Evolutionary conservation across 306 rosid genomes (phyloP).

Genomic region (Sechiopsis laciniata): DNA sequence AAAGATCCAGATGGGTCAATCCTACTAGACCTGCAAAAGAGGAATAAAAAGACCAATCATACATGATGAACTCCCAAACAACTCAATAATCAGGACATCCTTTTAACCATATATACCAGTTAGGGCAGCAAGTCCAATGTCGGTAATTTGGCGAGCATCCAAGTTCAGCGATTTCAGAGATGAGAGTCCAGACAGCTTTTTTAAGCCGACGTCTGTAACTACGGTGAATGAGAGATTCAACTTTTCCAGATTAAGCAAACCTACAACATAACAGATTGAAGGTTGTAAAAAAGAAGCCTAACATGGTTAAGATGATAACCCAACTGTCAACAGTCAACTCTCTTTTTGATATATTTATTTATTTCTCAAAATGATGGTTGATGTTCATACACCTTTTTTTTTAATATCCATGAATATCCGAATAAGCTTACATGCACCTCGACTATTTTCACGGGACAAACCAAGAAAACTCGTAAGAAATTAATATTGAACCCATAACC

Average conservation of each 20-base stretch:
- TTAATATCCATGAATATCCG: too few relatives aligned
- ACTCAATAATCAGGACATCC: slow-evolving; percentile 10
- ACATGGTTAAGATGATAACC: background rate
- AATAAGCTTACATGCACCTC: too few relatives aligned
- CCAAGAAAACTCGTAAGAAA: too few relatives aligned
- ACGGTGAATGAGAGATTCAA: slow-evolving; percentile 79
- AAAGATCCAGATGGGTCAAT: slow-evolving; percentile 83
- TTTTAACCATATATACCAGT: slow-evolving; percentile 45
- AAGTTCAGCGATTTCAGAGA: slow-evolving; percentile 91
- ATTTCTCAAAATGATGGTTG: background rate
- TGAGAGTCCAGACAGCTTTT: slow-evolving; percentile 63
- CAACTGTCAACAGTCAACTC: background rate
- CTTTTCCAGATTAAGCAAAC: slow-evolving; percentile 70
- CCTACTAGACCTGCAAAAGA: slow-evolving; percentile 66
- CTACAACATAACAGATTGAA: slow-evolving; percentile 38
- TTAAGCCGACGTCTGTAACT: slow-evolving; percentile 60
- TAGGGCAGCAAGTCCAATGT: slow-evolving; percentile 69
- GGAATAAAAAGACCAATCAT: background rate
- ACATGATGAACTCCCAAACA: background rate
- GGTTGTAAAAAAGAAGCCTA: background rate
- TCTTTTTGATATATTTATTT: background rate
- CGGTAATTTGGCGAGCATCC: slow-evolving; percentile 81
- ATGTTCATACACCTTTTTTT: background rate
- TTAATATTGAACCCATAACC: too few relatives aligned
- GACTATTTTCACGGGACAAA: too few relatives aligned